Base-by-base conservation (phyloP, 108 stramenopile species). In the Seminavis robusta region DNA sequence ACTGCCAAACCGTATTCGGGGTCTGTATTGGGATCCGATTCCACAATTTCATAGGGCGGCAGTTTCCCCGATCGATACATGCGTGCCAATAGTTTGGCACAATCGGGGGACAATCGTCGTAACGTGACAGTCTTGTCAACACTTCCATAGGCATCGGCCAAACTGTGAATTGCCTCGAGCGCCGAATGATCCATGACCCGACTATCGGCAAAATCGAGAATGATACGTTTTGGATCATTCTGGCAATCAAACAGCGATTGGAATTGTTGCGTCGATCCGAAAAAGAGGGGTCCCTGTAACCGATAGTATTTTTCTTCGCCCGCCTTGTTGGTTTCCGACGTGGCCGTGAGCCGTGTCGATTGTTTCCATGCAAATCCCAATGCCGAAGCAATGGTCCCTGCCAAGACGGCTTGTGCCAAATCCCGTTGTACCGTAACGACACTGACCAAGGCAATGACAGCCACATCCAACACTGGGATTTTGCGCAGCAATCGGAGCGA, bases 311-410 rank as follows among this genome's bases (percentile, higher is more conserved):
- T 65, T 57, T 43, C 39, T 8, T 50, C 23, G 17, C 20, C 30
- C 15, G 49, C 26, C 7, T 10, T 23, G n/a, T 55, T 71, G 56
- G 38, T 21, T 0, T 63, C 38, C 1, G 61, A 32, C 0, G 55
- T 64, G 2, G 68, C 69, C 3, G 66, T 67, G 23, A 91, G 60
- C 17, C 33, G 49, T 0, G 72, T 82, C 0, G 71, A 74, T 63
- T 87, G 83, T 42, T 83, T 85, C 72, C 72, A 80, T 7, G 90
- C 90, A 69, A 91, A 87, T 40, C 80, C 85, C 10, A 91, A 65
- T 1, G 90, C 81, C 24, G 71, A 77, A 21, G 68, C 59, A 31
- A 91, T 65, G 10, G 68, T 81, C 13, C 83, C 90, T 47, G 71
- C 52, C 4, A 84, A 24, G 6, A 91, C 90, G 16, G 90, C 90